Conservation (phyloP, 2,329 filamentous ascomycete species). For the Colletotrichum tabaci region DNA sequence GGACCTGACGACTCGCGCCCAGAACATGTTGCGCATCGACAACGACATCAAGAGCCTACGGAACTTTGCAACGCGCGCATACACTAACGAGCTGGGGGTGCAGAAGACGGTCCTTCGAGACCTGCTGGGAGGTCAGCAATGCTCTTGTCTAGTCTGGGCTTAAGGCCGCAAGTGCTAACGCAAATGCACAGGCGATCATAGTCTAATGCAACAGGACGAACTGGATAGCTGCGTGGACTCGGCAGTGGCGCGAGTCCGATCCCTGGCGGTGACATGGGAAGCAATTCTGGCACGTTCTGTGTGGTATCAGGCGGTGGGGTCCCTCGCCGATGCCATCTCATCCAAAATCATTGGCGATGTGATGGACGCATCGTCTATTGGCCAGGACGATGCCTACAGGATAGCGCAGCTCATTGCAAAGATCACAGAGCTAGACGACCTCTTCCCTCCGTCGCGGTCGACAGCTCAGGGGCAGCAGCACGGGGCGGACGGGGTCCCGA, state of each 20-base stretch:
- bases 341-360: constrained; percentile 74
- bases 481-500: constrained; percentile 61
- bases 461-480: constrained; percentile 43
- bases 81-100: constrained; percentile 71
- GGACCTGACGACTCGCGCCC: constrained; percentile 66
- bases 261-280: constrained; percentile 71
- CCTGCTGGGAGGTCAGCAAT: constrained; percentile 65
- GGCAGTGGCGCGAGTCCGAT: constrained; percentile 67
- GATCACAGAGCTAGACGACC: constrained; percentile 71
- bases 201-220: constrained; percentile 71
- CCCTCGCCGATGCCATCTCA: constrained; percentile 71
- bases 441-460: constrained; percentile 67
- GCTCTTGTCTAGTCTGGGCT: constrained; percentile 1
- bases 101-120: constrained; percentile 75
- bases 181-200: constrained; percentile 64
- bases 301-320: constrained; percentile 75
- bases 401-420: constrained; percentile 72
- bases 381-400: constrained; percentile 75
- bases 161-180: constrained; percentile 24
- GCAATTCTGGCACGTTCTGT: constrained; percentile 71
- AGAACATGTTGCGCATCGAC: constrained; percentile 70
- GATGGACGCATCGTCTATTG: constrained; percentile 72
- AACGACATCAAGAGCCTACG: constrained; percentile 72
- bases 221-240: constrained; percentile 67
- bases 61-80: constrained; percentile 74